Base-by-base conservation (phyloP, 2,329 filamentous ascomycete species). In the Xylaria sp. region DNA sequence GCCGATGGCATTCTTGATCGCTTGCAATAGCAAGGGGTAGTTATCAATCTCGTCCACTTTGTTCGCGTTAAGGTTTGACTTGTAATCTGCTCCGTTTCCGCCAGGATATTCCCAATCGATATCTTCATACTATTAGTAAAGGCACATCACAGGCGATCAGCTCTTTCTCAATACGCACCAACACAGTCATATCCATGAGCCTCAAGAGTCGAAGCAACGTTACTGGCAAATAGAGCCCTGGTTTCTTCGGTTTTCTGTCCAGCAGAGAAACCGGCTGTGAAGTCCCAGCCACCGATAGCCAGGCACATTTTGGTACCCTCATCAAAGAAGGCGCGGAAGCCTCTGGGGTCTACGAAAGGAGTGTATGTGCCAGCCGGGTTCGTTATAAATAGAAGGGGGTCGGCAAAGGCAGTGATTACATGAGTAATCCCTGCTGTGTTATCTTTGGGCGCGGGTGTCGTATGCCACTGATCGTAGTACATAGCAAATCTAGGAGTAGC, bases 231-330 rank as follows among this genome's bases (percentile, higher is more conserved):
- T 7, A 76, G 77, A 63, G 80, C 78, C 15, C 88, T 83, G 1
- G 81, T 83, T 31, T 5, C 75, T 68, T 0, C 83, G 79, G 3
- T 81, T 80, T 78, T 80, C 1, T 87, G 85, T 0, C 83, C 89
- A 9, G 73, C 74, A 0, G 83, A 82, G 70, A 91, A 92, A 0
- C 89, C 89, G 6, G 75, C 73, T 0, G 84, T 87, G 63, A 92
- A 88, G 0, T 89, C 89, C 90, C 90, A 93, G 55, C 90, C 90
- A 11, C 90, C 90, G 65, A 93, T 86, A 19, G 90, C 89, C 38
- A 92, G 82, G 78, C 89, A 83, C 21, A 92, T 76, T 67, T 89
- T 88, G 19, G 88, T 87, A 25, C 79, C 79, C 0, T 75, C 62
- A 6, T 75, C 75, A 63, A 89, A 87, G 57, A 79, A 76, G 17